Base-by-base conservation (phyloP, 805 yeast species). In the Saturnispora silvae region DNA sequence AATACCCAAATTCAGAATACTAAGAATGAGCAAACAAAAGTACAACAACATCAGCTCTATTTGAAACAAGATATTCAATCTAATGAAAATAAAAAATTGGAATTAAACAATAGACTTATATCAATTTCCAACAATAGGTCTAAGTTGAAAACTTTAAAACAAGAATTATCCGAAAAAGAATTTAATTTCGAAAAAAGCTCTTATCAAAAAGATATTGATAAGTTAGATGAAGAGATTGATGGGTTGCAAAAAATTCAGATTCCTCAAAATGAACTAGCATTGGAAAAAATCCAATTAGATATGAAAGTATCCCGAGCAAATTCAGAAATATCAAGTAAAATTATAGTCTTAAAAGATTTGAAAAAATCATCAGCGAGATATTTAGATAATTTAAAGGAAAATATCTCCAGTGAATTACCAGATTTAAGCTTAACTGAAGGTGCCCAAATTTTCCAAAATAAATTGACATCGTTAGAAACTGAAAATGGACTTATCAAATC, bases 251-350 rank as follows among this genome's bases (percentile, higher is more conserved):
- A 51, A 9, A 49, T 57, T 24, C 11, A 4, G 13, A 55, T 74
- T 7, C 34, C 54, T 2, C 29, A 50, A 3, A 17, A 63, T 3
- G 77, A 72, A 44, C 46, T 51, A 15, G 65, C 67, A 17, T 49
- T 76, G 9, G 92, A 83, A 8, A 64, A 63, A 0, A 48, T 76
- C 13, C 68, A 70, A 39, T 64, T 64, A 14, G 67, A 72, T 16
- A 61, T 82, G 11, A 50, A 70, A 4, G 56, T 60, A 13, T 65
- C 71, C 3, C 77, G 72, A 46, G 67, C 68, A 46, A 79, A 73
- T 48, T 63, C 81, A 1, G 86, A 77, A 34, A 47, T 66, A 3
- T 61, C 70, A 42, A 79, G 84, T 1, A 74, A 70, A 43, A 48
- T 75, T 3, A 61, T 67, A 0, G 48, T 48, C 30, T 29, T 53